phyloP scores from a whole-genome alignment of 1,284 basidiomycete species.

The Puccinia coronata region DNA sequence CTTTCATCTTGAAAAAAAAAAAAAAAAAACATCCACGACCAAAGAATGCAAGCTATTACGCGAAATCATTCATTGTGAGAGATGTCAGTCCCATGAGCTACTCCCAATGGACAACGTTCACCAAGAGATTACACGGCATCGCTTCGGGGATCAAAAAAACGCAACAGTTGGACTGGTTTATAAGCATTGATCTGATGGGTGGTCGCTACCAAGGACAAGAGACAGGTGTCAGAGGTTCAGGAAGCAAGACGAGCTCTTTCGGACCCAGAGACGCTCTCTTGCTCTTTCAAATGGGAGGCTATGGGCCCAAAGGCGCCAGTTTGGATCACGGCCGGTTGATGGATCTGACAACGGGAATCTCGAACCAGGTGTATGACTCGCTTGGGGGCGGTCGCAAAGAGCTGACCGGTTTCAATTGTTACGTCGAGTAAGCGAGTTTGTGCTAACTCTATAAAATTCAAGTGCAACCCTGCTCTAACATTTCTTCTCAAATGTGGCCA shows the following conservation, averaged over 20 bases:
- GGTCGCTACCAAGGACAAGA: conserved; percentile 20
- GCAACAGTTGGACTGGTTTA: conserved; percentile 5
- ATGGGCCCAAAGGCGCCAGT: conserved; percentile 13
- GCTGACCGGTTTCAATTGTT: conserved; percentile 30
- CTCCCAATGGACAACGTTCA: conserved; percentile 17
- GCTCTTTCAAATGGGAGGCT: conserved; percentile 33
- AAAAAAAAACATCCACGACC: neutral
- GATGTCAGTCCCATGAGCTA: neutral
- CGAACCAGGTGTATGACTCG: conserved; percentile 6
- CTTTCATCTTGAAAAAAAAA: neutral
- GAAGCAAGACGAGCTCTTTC: conserved; percentile 9
- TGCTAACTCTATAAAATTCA: too few relatives aligned
- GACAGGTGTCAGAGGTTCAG: conserved; percentile 22
- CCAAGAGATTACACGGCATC: neutral
- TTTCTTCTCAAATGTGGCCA: too few relatives aligned
- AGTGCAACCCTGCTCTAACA: neutral
- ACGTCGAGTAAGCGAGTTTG: conserved; percentile 12
- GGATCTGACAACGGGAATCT: neutral
- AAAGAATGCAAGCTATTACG: conserved; percentile 35
- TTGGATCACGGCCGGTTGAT: neutral
- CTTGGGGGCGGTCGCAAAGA: conserved; percentile 29
- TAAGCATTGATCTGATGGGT: conserved; percentile 30
- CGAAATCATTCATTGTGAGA: conserved; percentile 32
- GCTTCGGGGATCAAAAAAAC: neutral
- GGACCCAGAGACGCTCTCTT: conserved; percentile 29